These are phyloP conservation scores for Puccinia horiana DNA, from an alignment of 1,284 basidiomycete genomes.

Conservation along the genomic window DNA sequence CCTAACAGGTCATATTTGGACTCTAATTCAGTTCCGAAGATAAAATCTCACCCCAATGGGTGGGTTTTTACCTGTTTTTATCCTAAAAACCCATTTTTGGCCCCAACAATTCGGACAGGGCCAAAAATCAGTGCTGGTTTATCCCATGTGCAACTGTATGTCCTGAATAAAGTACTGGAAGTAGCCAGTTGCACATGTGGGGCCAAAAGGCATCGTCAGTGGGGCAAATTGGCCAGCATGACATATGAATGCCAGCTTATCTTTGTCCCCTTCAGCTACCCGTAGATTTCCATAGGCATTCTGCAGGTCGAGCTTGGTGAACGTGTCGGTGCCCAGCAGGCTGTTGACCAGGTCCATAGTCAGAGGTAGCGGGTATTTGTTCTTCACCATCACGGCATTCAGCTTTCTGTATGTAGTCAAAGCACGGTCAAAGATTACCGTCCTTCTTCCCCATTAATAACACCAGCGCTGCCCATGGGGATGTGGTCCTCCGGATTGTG, in stretches of 20 bases:
- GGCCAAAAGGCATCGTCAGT: constrained; percentile 40
- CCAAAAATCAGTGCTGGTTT: too few species aligned
- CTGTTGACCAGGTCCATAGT: not conserved
- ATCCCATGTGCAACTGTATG: too few species aligned
- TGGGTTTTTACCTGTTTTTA: too few species aligned
- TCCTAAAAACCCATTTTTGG: too few species aligned
- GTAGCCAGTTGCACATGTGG: constrained; percentile 45
- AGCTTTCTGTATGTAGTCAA: not conserved
- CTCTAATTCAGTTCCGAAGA: too few species aligned
- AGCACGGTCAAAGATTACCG: not conserved
- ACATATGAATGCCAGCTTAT: not conserved
- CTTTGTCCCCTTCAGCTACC: not conserved
- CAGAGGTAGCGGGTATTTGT: too few species aligned
- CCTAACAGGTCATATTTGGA: too few species aligned
- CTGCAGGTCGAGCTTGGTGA: not conserved
- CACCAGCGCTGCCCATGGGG: not conserved
- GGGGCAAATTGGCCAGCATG: not conserved
- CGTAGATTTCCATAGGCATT: constrained; percentile 9
- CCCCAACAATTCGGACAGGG: too few species aligned
- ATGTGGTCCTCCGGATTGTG: not conserved
- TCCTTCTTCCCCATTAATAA: not conserved
- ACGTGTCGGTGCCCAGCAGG: not conserved
- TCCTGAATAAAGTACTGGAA: constrained; percentile 58
- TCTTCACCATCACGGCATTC: too few species aligned
- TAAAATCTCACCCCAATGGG: too few species aligned